A percentile compares a stretch with the other conserved stretches of the same genome.
These are phyloP conservation scores for Lichtheimia ramosa DNA, from an alignment of 371 early-diverging fungal species.

Conservation along the genomic window DNA sequence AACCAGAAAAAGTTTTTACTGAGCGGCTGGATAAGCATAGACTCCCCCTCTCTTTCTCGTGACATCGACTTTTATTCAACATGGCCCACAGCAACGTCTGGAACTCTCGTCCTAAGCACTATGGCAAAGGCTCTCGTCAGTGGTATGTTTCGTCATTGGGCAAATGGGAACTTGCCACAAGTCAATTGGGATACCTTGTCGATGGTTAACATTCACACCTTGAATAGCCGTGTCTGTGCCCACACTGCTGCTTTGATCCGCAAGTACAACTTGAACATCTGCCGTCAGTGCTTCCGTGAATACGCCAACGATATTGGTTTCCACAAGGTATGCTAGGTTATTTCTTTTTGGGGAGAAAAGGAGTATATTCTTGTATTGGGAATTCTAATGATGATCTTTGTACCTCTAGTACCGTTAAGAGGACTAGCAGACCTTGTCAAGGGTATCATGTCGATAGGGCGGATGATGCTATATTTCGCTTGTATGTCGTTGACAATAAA, in stretches of 20 bases:
- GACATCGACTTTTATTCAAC: slow-evolving; percentile 26
- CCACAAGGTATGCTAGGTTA: slow-evolving; percentile 67
- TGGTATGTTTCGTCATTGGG: slow-evolving; percentile 61
- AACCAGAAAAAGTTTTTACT: no score
- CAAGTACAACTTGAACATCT: slow-evolving; percentile 97
- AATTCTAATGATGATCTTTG: not conserved
- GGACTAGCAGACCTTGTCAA: slow-evolving; percentile 1
- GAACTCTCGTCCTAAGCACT: slow-evolving; percentile 91
- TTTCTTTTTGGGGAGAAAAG: not conserved
- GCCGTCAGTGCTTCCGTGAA: slow-evolving; percentile 99
- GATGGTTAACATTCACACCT: not conserved
- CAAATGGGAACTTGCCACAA: not conserved
- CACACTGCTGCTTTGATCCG: slow-evolving; percentile 99
- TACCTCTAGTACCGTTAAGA: slow-evolving; percentile 8
- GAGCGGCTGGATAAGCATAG: not conserved
- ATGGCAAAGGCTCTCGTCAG: slow-evolving; percentile 96
- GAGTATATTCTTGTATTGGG: not conserved
- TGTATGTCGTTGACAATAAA: not conserved
- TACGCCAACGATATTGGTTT: slow-evolving; percentile 98
- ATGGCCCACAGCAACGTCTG: slow-evolving; percentile 95
- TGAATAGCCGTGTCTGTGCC: slow-evolving; percentile 87
- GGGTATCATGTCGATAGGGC: not conserved
- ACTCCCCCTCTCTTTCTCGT: slow-evolving; percentile 1
- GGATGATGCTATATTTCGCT: not conserved
- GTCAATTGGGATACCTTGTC: slow-evolving; percentile 1